Evolutionary conservation across 352 stramenopile species (phyloP), one percentile per base, ranked within the genome.

Genomic region (Aphanomyces astaci): DNA sequence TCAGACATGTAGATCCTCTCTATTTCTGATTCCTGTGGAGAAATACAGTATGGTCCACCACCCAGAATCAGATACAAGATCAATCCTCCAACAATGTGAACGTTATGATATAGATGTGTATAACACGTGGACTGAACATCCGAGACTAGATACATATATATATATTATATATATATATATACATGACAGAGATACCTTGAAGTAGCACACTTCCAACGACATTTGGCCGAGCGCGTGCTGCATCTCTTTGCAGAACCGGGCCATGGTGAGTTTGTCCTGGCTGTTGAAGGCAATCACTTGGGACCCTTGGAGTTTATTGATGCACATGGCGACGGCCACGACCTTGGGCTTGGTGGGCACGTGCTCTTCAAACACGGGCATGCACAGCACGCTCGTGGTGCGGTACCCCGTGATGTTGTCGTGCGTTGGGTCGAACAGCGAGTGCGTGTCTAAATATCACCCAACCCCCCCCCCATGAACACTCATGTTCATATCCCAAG

Each of bases 291-390:
- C 73, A 28, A 86, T 72, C 0, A 83, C 57, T 24, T 73, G 74
- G 0, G 63, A 32, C 10, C 82, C 78, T 10, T 80, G 72, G 15
- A 76, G 71, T 62, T 97, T 97, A 76, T 97, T 96, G 66, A 96
- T 92, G 52, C 88, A 81, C 77, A 95, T 87, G 3, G 80, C 78
- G 13, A 86, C 80, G 1, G 78, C 78, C 3, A 88, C 80, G 52
- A 88, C 84, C 65, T 88, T 85, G 25, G 80, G 80, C 57, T 86
- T 85, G 3, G 36, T 75, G 1, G 76, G 75, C 4, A 76, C 72
- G 56, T 88, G 77, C 32, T 86, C 80, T 70, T 86, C 80, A 48
- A 85, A 83, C 7, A 94, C 72, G 2, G 83, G 83, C 77, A 89
- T 79, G 40, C 76, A 78, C 40, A 94, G 65, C 17, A 90, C 75